Conservation (phyloP, 108 stramenopile genomes). For the Mediolabrus comicus region DNA sequence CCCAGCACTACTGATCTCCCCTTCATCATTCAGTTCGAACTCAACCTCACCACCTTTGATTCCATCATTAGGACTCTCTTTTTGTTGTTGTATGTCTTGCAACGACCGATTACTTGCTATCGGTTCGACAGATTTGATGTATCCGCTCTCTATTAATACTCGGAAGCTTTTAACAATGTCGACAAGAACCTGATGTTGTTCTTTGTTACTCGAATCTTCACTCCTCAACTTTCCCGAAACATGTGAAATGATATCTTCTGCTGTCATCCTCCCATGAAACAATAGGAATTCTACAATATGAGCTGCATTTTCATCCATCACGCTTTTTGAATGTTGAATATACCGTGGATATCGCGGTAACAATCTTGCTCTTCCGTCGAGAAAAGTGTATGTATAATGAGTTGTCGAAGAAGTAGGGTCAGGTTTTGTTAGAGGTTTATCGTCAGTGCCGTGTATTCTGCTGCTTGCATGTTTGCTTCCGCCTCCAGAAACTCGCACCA, state of each 20-base stretch:
- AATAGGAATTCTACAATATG: constrained; percentile 61
- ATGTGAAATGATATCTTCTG: constrained; percentile 53
- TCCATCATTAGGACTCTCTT: constrained; percentile 29
- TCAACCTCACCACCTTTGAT: constrained; percentile 50
- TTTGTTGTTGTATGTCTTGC: constrained; percentile 15
- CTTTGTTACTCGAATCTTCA: not conserved
- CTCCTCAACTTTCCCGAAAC: constrained; percentile 45
- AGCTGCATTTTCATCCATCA: constrained; percentile 59
- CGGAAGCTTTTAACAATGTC: constrained; percentile 53
- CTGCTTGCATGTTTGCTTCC: not conserved
- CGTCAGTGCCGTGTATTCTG: not conserved
- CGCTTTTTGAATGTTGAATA: constrained; percentile 55
- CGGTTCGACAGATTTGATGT: constrained; percentile 50
- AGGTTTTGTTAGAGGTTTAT: not conserved
- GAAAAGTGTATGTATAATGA: constrained; percentile 57
- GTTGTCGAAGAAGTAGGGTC: constrained; percentile 22
- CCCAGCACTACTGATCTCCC: constrained; percentile 12
- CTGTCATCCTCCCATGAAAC: constrained; percentile 60
- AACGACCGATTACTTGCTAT: constrained; percentile 26
- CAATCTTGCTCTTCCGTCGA: constrained; percentile 53
- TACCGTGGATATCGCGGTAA: constrained; percentile 66
- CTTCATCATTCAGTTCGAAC: constrained; percentile 37
- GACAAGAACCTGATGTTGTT: constrained; percentile 25
- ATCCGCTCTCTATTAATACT: constrained; percentile 58
- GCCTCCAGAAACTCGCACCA: constrained; percentile 49